These are phyloP conservation scores for Bruguiera parviflora DNA, from an alignment of 345 rosid genomes.

Conservation along the genomic window DNA sequence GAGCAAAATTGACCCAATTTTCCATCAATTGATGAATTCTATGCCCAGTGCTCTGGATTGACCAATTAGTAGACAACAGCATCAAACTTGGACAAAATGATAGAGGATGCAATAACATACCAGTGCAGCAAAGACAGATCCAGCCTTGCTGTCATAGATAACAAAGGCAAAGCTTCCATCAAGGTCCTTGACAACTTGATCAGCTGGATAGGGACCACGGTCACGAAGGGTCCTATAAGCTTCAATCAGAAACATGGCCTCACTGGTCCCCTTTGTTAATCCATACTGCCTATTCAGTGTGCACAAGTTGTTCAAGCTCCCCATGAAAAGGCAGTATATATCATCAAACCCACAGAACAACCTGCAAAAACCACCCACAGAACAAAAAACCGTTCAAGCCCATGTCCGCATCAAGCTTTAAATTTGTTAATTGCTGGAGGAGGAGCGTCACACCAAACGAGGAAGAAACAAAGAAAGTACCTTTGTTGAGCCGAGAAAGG, in stretches of 20 bases:
- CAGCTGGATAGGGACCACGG: constrained; percentile 78
- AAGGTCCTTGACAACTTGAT: constrained; percentile 73
- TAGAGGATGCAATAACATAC: constrained; percentile 22
- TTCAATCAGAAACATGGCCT: constrained; percentile 59
- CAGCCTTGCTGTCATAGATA: constrained; percentile 46
- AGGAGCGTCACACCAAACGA: too few species aligned
- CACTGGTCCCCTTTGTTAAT: constrained; percentile 43
- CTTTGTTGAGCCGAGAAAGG: constrained; percentile 12
- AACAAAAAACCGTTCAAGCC: neutral
- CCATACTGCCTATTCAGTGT: constrained; percentile 60
- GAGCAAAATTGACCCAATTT: too few species aligned
- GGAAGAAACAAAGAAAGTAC: neutral
- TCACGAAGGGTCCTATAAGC: constrained; percentile 61
- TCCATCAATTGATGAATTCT: too few species aligned
- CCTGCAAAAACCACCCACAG: constrained; percentile 6
- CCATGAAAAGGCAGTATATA: constrained; percentile 59
- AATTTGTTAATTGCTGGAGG: neutral
- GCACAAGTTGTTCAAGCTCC: constrained; percentile 54
- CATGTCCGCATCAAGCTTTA: neutral
- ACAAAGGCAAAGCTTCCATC: constrained; percentile 63
- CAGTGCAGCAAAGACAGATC: constrained; percentile 52
- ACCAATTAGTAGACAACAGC: too few species aligned
- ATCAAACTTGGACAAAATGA: neutral
- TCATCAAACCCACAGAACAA: constrained; percentile 47
- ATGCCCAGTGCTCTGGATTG: too few species aligned